phyloP scores from a whole-genome alignment of 1,284 basidiomycete genomes.

The Rhodotorula sp. region DNA sequence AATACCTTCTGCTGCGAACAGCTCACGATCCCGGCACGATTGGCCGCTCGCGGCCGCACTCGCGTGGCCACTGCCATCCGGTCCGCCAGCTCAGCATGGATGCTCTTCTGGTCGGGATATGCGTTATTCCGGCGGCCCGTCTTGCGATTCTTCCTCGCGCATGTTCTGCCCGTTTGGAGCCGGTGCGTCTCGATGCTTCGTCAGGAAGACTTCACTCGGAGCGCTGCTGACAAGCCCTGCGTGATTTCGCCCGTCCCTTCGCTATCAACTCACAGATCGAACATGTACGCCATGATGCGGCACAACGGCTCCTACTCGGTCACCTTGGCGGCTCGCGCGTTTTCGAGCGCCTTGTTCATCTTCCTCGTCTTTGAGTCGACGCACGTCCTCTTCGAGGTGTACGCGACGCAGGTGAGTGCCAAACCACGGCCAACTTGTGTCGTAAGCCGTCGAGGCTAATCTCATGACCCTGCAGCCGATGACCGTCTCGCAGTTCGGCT shows the following conservation, averaged over 20 bases:
- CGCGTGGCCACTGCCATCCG: slow-evolving; percentile 7
- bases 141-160: slow-evolving; percentile 39
- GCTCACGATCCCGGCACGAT: slow-evolving; percentile 40
- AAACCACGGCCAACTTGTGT: neutral
- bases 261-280: slow-evolving; percentile 20
- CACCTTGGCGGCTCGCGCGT: slow-evolving; percentile 25
- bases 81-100: slow-evolving; percentile 16
- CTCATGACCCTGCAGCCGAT: slow-evolving; percentile 23
- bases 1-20: neutral
- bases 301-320: slow-evolving; percentile 36
- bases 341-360: slow-evolving; percentile 16
- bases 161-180: slow-evolving; percentile 32
- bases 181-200: slow-evolving; percentile 16
- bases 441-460: neutral
- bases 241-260: neutral
- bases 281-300: slow-evolving; percentile 39
- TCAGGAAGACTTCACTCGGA: too few species aligned
- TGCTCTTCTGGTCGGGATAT: slow-evolving; percentile 36
- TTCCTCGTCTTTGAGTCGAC: slow-evolving; percentile 31
- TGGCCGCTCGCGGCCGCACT: slow-evolving; percentile 12
- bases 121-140: slow-evolving; percentile 36
- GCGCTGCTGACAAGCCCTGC: too few species aligned
- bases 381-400: slow-evolving; percentile 37
- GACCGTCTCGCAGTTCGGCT: slow-evolving; percentile 38
- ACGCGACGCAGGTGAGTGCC: slow-evolving; percentile 36